Evolutionary conservation across 345 rosid genomes (phyloP).

Genomic region (Populus euphratica): DNA sequence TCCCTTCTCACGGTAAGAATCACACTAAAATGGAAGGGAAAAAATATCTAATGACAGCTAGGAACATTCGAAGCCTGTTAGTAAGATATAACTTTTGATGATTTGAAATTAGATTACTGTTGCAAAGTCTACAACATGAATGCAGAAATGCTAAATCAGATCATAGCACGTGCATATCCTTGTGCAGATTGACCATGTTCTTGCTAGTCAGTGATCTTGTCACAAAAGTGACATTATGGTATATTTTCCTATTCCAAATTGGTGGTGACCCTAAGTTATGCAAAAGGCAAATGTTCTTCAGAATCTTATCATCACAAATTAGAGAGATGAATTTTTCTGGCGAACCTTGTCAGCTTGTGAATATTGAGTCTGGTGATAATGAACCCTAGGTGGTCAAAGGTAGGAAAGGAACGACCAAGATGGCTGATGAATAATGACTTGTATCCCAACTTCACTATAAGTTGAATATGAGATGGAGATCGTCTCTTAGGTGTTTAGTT

Average conservation of each 20-base stretch:
- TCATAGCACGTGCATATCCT: constrained; percentile 40
- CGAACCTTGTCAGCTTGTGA: constrained; percentile 64
- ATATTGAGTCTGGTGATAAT: constrained; percentile 31
- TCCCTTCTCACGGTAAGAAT: background rate
- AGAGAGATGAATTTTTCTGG: constrained; percentile 64
- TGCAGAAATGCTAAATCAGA: constrained; percentile 15
- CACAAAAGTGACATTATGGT: constrained; percentile 24
- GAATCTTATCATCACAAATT: constrained; percentile 66
- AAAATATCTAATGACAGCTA: background rate
- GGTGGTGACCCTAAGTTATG: constrained; percentile 45
- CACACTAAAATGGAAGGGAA: background rate
- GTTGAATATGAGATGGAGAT: constrained; percentile 54
- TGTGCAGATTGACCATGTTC: constrained; percentile 30
- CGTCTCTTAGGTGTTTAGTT: constrained; percentile 13
- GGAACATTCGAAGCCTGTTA: background rate
- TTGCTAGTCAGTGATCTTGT: constrained; percentile 28
- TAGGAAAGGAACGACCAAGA: constrained; percentile 16
- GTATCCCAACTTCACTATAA: constrained; percentile 54
- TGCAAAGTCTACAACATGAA: constrained; percentile 22
- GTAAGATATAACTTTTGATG: background rate
- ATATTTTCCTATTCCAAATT: constrained; percentile 52
- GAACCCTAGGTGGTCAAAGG: constrained; percentile 16
- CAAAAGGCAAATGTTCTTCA: constrained; percentile 23
- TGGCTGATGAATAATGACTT: constrained; percentile 58
- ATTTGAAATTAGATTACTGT: constrained; percentile 24